Evolutionary conservation across 2,329 filamentous ascomycete genomes (phyloP), one percentile per base, ranked within the genome.

Genomic region (Blastomyces gilchristii): DNA sequence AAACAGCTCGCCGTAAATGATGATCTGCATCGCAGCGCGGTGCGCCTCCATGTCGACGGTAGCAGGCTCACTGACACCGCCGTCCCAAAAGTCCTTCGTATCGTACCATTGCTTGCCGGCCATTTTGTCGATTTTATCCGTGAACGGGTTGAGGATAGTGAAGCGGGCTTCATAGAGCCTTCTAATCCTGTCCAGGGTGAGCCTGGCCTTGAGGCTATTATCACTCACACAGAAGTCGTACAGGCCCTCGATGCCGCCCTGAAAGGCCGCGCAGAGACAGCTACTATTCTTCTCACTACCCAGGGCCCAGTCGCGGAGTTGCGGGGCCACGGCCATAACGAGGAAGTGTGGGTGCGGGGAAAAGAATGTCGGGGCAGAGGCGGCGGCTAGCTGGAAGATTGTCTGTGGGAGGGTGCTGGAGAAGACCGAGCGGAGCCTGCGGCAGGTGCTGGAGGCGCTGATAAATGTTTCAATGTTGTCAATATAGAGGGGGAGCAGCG

Each of bases 301-400:
- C 2, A 74, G 65, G 1, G 74, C 74, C 75, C 75, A 77, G 56
- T 70, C 53, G 8, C 71, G 69, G 5, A 72, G 65, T 60, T 76
- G 68, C 6, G 68, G 65, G 2, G 72, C 73, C 16, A 70, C 71
- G 3, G 74, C 73, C 31, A 69, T 67, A 49, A 75, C 65, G 9
- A 77, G 71, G 60, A 74, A 75, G 50, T 73, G 67, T 0, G 75
- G 75, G 61, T 73, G 71, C 37, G 74, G 74, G 7, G 71, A 72
- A 67, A 75, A 76, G 68, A 76, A 76, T 43, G 68, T 70, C 7
- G 67, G 69, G 1, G 68, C 66, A n/a, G 72, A 72, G 12, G 73
- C 68, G 25, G 69, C 71, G 12, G 74, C 71, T 25, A 75, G 69
- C 1, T 65, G 69, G 8, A 76, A 66, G 25, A 76, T 74, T 37